These are phyloP conservation scores for Gilbertella persicaria DNA, from an alignment of 371 early-diverging fungal species.

Conservation along the genomic window DNA sequence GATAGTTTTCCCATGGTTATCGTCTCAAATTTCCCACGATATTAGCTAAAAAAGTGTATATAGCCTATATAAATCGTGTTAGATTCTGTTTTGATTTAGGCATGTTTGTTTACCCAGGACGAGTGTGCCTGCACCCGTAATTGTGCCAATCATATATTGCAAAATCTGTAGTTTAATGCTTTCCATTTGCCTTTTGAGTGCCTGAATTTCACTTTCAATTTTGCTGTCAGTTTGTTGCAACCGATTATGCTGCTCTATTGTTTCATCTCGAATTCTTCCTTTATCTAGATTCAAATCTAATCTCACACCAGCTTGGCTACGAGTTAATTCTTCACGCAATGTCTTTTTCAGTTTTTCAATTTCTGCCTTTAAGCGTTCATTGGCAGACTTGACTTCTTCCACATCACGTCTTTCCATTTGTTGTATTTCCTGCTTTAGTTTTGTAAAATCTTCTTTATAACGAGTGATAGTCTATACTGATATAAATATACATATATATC, in stretches of 20 bases:
- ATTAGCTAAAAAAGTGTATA: constrained; percentile 24
- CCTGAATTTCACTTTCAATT: constrained; percentile 86
- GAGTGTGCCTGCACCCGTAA: constrained; percentile 83
- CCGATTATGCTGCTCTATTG: constrained; percentile 78
- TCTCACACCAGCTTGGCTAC: constrained; percentile 87
- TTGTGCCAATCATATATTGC: constrained; percentile 83
- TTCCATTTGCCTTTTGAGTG: constrained; percentile 83
- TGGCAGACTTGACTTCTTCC: constrained; percentile 81
- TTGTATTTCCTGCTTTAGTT: constrained; percentile 85
- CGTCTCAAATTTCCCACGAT: too few species aligned
- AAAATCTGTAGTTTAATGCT: constrained; percentile 86
- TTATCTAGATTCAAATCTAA: constrained; percentile 91
- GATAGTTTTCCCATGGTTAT: background rate
- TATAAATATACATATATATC: too few species aligned
- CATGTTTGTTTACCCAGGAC: constrained; percentile 57
- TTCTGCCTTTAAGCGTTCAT: constrained; percentile 76
- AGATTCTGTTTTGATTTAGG: too few species aligned
- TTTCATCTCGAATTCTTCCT: constrained; percentile 86
- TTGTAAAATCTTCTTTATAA: constrained; percentile 86
- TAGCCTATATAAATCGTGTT: constrained; percentile 9
- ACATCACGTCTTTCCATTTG: constrained; percentile 90
- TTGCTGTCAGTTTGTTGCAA: constrained; percentile 84
- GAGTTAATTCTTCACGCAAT: constrained; percentile 82
- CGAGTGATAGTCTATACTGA: constrained; percentile 73
- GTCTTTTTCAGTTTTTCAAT: constrained; percentile 81